phyloP scores from a whole-genome alignment of 2,329 filamentous ascomycete genomes.

The Pseudopithomyces maydicus region DNA sequence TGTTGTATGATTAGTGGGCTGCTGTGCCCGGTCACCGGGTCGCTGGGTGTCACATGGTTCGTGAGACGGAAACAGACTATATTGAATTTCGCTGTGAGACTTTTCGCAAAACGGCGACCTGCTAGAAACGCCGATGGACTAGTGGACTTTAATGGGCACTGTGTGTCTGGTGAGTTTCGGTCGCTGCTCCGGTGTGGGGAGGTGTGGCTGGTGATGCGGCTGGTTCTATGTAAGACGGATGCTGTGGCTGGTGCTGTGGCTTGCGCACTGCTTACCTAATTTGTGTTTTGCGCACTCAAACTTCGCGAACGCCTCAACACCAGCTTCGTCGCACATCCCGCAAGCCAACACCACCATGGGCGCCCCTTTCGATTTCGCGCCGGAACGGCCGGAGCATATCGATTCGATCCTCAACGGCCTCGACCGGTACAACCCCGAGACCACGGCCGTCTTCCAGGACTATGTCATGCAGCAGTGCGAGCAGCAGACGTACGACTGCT shows the following conservation, averaged over 20 bases:
- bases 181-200: too few relatives aligned
- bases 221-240: too few relatives aligned
- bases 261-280: slow-evolving; percentile 4
- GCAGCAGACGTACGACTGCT: slow-evolving; percentile 90
- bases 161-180: too few relatives aligned
- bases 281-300: slow-evolving; percentile 2
- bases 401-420: slow-evolving; percentile 94
- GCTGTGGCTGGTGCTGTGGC: not conserved
- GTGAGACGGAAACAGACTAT: too few relatives aligned
- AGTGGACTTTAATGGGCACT: too few relatives aligned
- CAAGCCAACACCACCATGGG: slow-evolving; percentile 47
- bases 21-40: too few relatives aligned
- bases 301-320: not conserved
- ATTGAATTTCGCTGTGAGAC: too few relatives aligned
- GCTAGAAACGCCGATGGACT: too few relatives aligned
- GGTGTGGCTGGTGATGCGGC: too few relatives aligned
- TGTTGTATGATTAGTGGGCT: slow-evolving; percentile 15
- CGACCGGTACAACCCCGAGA: slow-evolving; percentile 98
- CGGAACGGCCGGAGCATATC: slow-evolving; percentile 90
- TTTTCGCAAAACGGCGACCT: too few relatives aligned
- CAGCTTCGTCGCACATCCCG: slow-evolving; percentile 29
- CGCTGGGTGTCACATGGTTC: too few relatives aligned
- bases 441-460: slow-evolving; percentile 88
- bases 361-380: slow-evolving; percentile 79
- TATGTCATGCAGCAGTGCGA: slow-evolving; percentile 96